Percentiles rank a stretch among this genome's conserved stretches.
Conservation (phyloP, 1,284 basidiomycete genomes). For the Dichomitus squalens region DNA sequence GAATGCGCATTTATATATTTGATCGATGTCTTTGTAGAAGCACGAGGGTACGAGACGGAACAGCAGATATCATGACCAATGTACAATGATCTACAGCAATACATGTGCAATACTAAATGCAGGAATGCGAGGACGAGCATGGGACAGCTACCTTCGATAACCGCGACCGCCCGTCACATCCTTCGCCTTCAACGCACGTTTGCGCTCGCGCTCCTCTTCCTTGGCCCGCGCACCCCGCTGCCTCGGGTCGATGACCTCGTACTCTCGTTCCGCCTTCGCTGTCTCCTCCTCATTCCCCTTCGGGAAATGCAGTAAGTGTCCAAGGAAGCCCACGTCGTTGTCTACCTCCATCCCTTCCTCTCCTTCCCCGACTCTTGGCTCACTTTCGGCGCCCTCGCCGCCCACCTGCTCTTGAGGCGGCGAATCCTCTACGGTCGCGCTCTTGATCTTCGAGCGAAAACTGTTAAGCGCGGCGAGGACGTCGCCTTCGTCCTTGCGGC, state of each 20-base stretch:
- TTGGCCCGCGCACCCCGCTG: conserved; percentile 67
- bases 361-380: conserved; percentile 29
- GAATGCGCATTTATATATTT: conserved; percentile 28
- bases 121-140: too few relatives aligned
- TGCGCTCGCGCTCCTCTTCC: conserved; percentile 74
- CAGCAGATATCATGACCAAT: background rate
- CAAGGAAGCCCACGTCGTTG: conserved; percentile 79
- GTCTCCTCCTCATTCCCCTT: conserved; percentile 80
- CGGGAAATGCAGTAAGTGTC: conserved; percentile 75
- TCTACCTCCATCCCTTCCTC: conserved; percentile 78
- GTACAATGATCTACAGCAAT: background rate
- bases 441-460: conserved; percentile 73
- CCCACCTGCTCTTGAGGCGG: conserved; percentile 35
- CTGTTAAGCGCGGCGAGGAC: conserved; percentile 70
- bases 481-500: conserved; percentile 73
- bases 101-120: background rate
- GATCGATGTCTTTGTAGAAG: background rate
- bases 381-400: conserved; percentile 26
- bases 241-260: conserved; percentile 86
- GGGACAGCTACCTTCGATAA: conserved; percentile 26
- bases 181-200: conserved; percentile 42
- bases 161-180: conserved; percentile 30
- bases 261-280: conserved; percentile 83
- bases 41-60: background rate
- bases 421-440: conserved; percentile 36